Conservation (phyloP, 1,284 basidiomycete genomes). For the Pascua sp. region DNA sequence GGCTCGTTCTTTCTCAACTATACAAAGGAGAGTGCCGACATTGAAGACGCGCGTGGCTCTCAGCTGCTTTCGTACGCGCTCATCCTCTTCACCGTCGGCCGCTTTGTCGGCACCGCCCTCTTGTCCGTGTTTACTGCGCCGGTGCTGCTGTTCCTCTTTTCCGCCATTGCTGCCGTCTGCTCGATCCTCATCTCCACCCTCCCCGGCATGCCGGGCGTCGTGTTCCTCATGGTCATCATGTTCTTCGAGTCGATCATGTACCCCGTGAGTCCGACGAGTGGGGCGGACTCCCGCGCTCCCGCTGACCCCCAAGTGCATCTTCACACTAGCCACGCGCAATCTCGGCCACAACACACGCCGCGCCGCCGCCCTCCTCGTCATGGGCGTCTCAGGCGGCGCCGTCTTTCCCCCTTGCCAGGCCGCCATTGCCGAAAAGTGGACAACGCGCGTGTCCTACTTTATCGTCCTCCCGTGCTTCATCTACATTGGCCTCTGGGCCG, state of each 20-base stretch:
- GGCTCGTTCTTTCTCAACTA: conserved; percentile 71
- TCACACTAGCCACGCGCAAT: conserved; percentile 67
- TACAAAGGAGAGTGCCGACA: conserved; percentile 58
- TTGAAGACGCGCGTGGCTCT: conserved; percentile 57
- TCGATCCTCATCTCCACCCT: conserved; percentile 57
- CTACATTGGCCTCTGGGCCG: conserved; percentile 42
- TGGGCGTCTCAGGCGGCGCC: conserved; percentile 67
- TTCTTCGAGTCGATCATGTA: conserved; percentile 70
- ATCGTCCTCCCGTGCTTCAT: conserved; percentile 46
- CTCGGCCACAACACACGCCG: conserved; percentile 66
- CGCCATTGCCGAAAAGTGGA: conserved; percentile 58
- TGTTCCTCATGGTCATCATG: conserved; percentile 64
- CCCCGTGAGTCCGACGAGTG: conserved; percentile 16
- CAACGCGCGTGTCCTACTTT: conserved; percentile 43
- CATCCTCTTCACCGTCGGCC: conserved; percentile 65
- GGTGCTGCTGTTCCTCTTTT: conserved; percentile 59
- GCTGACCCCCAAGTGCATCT: conserved; percentile 22
- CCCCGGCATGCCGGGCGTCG: conserved; percentile 58
- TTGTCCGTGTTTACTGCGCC: conserved; percentile 63
- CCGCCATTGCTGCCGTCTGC: conserved; percentile 57
- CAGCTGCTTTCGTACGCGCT: conserved; percentile 68
- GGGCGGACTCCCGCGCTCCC: too few species aligned
- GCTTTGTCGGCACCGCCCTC: conserved; percentile 62
- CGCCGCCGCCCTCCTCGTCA: conserved; percentile 65
- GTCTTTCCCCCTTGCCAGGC: conserved; percentile 71